phyloP scores from a whole-genome alignment of 2,329 filamentous ascomycete species.

The Colletotrichum chlorophyti region DNA sequence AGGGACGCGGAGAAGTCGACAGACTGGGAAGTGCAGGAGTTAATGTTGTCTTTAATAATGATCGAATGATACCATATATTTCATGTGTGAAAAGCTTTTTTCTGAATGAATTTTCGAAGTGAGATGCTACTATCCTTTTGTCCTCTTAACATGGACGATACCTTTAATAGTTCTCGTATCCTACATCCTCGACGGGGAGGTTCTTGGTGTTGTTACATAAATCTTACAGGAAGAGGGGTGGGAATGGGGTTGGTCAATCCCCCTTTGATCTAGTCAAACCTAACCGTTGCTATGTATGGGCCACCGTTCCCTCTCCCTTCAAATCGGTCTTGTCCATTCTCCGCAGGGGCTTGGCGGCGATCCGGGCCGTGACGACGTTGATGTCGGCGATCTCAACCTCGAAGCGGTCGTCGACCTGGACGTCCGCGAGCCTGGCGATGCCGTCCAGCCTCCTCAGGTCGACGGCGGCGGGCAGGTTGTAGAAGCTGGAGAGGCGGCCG shows the following conservation, averaged over 20 bases:
- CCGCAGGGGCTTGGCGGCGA: constrained; percentile 6
- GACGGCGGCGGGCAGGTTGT: constrained; percentile 52
- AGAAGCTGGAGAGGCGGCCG: constrained; percentile 56
- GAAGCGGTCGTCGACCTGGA: constrained; percentile 59
- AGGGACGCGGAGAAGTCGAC: background rate
- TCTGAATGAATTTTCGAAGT: too few relatives aligned
- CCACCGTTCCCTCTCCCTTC: too few relatives aligned
- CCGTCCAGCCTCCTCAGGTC: constrained; percentile 45
- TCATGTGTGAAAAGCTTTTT: background rate
- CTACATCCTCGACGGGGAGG: too few relatives aligned
- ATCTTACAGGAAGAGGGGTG: too few relatives aligned
- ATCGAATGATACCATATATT: constrained; percentile 24
- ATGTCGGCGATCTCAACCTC: constrained; percentile 62
- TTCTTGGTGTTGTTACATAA: too few relatives aligned
- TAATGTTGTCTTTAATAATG: background rate
- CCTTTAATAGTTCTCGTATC: too few relatives aligned
- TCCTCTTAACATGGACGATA: too few relatives aligned
- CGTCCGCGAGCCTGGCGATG: constrained; percentile 46
- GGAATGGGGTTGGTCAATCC: too few relatives aligned
- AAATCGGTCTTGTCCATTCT: too few relatives aligned
- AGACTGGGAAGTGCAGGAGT: background rate
- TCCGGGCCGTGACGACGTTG: constrained; percentile 45
- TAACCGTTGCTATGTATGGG: too few relatives aligned
- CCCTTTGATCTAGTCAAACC: too few relatives aligned
- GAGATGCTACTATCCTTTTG: too few relatives aligned